Conservation (phyloP, 331 rosid genomes). For the Telfairia occidentalis region DNA sequence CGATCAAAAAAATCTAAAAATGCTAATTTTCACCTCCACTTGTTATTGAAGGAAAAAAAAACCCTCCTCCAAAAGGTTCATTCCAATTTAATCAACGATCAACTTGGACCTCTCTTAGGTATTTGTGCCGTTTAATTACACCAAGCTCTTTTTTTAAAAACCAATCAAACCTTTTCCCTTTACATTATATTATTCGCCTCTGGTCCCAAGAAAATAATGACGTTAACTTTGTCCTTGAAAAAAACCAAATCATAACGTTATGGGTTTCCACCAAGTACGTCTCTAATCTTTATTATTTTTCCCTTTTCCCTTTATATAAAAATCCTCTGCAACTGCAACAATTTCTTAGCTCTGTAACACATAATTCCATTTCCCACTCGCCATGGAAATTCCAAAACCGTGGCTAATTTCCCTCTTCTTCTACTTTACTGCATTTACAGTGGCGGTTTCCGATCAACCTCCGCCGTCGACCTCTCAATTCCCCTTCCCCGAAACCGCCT, state of each 20-base stretch:
- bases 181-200: background rate
- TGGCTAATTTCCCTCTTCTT: background rate
- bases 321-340: background rate
- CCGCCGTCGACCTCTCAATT: slow-evolving; percentile 13
- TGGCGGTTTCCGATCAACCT: background rate
- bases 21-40: no score
- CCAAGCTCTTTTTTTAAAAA: no score
- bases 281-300: no score
- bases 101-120: background rate
- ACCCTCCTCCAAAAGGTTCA: no score
- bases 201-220: background rate
- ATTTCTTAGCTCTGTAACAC: background rate
- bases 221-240: background rate
- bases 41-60: no score
- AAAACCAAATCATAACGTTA: background rate
- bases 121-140: background rate
- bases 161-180: background rate
- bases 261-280: no score
- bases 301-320: background rate
- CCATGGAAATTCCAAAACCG: background rate
- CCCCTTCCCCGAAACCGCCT: slow-evolving; percentile 44
- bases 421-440: background rate
- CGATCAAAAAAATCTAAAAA: no score
- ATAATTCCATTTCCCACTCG: no score
- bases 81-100: no score